Base-by-base conservation (phyloP, 306 rosid species). In the Benincasa hispida region DNA sequence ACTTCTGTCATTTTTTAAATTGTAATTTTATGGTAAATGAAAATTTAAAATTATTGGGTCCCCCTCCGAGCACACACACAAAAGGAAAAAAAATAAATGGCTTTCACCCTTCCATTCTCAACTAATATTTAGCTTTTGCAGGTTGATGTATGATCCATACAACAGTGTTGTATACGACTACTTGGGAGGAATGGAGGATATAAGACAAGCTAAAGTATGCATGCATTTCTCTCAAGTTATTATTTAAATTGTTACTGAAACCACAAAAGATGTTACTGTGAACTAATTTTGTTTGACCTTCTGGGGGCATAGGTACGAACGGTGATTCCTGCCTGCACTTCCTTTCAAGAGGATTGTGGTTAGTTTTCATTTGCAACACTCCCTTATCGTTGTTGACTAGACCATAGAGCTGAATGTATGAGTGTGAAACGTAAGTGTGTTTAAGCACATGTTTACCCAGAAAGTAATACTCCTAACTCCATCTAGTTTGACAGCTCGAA, bases 321-420 rank as follows among this genome's bases (percentile, higher is more conserved):
- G 6, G 83, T 91, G 75, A 77, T 73, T 85, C 92, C 97, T 74
- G 90, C 98, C 62, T 79, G 74, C 62, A 72, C 86, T 78, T 93
- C 98, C 25, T 93, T 93, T 85, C 93, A 21, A 81, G 87, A 88
- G 87, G 98, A 93, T 82, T 88, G 91, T 81, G 97, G 97, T 90
- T 87, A 85, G 87, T 70, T 72, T 62, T 15, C 51, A 76, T 80
- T 81, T 82, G 75, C 78, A 72, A 50, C n/a, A 61, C 81, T 62
- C 12, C 21, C 10, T 61, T 55, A 25, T 27, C 56, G n/a, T 39
- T 59, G 32, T 14, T 5, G 30, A 51, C 30, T 27, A 11, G 17
- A 37, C 25, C 28, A 42, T 58, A 30, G 28, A 55, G 19, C 37
- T 47, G 74, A 67, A 72, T 75, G 19, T 58, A 2, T 55, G 5